Evolutionary conservation across 2,329 filamentous ascomycete genomes (phyloP).

Genomic region (Huntiella decipiens): DNA sequence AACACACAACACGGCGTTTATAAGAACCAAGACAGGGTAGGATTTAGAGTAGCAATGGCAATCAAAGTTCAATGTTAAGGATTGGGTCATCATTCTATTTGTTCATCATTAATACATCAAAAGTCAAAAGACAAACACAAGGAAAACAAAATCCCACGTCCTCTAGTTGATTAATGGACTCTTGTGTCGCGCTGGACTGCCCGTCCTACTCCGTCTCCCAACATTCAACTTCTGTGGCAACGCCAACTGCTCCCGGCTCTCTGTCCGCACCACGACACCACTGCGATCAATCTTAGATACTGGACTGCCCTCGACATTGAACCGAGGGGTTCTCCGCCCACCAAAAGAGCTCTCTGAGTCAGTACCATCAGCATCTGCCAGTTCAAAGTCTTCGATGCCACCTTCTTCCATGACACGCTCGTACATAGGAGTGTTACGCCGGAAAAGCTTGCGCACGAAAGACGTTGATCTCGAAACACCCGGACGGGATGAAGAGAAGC

Average conservation of each 20-base stretch:
- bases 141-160: background rate
- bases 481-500: conserved; percentile 22
- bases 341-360: conserved; percentile 24
- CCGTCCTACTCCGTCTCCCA: conserved; percentile 36
- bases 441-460: conserved; percentile 46
- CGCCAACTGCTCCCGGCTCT: conserved; percentile 63
- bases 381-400: conserved; percentile 55
- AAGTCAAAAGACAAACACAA: conserved; percentile 1
- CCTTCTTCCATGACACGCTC: conserved; percentile 77
- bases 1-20: background rate
- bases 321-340: conserved; percentile 13
- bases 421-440: conserved; percentile 39
- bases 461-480: conserved; percentile 16
- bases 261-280: conserved; percentile 62
- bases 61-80: background rate
- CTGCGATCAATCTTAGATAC: conserved; percentile 37
- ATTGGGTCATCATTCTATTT: background rate
- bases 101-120: background rate
- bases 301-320: conserved; percentile 6
- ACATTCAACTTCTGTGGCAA: conserved; percentile 36
- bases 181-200: conserved; percentile 29
- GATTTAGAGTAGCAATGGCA: too few species aligned
- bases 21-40: background rate
- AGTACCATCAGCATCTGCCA: conserved; percentile 46
- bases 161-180: conserved; percentile 1